A percentile compares a stretch with the other conserved stretches of the same genome.
These are phyloP conservation scores for Xeromyces bisporus DNA, from an alignment of 495 filamentous ascomycete genomes.

Conservation along the genomic window DNA sequence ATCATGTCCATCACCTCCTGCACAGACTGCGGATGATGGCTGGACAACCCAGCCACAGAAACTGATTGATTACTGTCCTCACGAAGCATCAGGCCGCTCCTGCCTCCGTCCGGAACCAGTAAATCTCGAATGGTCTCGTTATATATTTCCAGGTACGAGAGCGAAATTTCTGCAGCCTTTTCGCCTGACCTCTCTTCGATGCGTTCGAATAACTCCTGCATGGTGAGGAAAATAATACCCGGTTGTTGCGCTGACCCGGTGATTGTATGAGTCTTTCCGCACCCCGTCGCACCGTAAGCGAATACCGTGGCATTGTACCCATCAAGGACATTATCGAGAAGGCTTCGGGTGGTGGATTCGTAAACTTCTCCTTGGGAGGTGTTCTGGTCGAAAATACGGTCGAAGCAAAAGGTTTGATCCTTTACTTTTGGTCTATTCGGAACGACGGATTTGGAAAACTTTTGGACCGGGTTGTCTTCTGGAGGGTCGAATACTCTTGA, in stretches of 20 bases:
- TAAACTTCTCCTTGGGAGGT: slow-evolving; percentile 88
- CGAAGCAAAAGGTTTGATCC: slow-evolving; percentile 94
- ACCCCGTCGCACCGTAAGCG: slow-evolving; percentile 94
- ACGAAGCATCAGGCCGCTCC: slow-evolving; percentile 77
- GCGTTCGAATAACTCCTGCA: slow-evolving; percentile 95
- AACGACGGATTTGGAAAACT: slow-evolving; percentile 68
- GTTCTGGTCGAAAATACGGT: slow-evolving; percentile 93
- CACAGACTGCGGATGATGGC: slow-evolving; percentile 74
- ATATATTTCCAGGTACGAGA: slow-evolving; percentile 97
- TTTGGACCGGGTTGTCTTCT: slow-evolving; percentile 88
- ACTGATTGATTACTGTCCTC: slow-evolving; percentile 92
- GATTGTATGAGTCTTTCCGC: slow-evolving; percentile 97
- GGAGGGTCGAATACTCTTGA: slow-evolving; percentile 88
- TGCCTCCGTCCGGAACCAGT: slow-evolving; percentile 70
- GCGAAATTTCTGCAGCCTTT: slow-evolving; percentile 74
- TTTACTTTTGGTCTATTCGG: slow-evolving; percentile 85
- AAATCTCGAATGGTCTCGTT: slow-evolving; percentile 97
- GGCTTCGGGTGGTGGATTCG: slow-evolving; percentile 72
- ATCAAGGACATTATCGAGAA: slow-evolving; percentile 89
- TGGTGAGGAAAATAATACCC: slow-evolving; percentile 95
- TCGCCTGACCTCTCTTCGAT: slow-evolving; percentile 73
- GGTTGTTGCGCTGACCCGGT: slow-evolving; percentile 86
- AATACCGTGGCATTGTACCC: slow-evolving; percentile 99
- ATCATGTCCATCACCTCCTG: slow-evolving; percentile 99
- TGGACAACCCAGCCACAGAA: slow-evolving; percentile 79